Conservation (phyloP, 139 green algal species). For the Closterium sp. region DNA sequence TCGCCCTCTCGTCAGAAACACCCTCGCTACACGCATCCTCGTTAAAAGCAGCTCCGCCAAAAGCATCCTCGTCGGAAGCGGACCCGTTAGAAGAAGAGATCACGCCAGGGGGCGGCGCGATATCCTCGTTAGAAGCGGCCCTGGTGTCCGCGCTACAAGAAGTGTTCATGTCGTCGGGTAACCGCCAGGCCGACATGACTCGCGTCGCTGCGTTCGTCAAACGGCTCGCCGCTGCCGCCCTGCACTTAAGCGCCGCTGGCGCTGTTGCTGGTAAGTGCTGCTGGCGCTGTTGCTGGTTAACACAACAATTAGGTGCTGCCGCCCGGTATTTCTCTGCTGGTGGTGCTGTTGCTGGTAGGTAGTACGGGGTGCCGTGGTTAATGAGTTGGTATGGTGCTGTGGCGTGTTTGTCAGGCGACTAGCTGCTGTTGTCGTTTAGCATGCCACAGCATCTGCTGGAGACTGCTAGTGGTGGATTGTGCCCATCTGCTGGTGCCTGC, state of each 20-base stretch:
- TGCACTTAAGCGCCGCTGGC: conserved; percentile 16
- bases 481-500: too few relatives aligned
- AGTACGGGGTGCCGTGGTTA: too few relatives aligned
- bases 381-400: too few relatives aligned
- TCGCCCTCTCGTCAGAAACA: background rate
- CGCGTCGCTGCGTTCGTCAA: conserved; percentile 49
- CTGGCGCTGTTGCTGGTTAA: background rate
- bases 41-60: background rate
- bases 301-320: background rate
- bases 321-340: too few relatives aligned
- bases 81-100: conserved; percentile 1
- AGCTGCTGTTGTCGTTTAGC: too few relatives aligned
- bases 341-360: too few relatives aligned
- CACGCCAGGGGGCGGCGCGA: background rate
- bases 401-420: too few relatives aligned
- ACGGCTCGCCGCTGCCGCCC: conserved; percentile 29
- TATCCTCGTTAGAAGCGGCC: background rate
- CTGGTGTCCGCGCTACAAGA: conserved; percentile 35
- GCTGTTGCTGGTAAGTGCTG: conserved; percentile 22
- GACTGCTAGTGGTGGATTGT: background rate
- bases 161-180: conserved; percentile 40
- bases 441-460: background rate
- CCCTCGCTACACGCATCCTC: background rate
- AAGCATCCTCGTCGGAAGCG: background rate
- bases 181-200: conserved; percentile 32